These are phyloP conservation scores for Fallopia convolvulus DNA, from an alignment of 148 eudicot genomes.

Conservation along the genomic window DNA sequence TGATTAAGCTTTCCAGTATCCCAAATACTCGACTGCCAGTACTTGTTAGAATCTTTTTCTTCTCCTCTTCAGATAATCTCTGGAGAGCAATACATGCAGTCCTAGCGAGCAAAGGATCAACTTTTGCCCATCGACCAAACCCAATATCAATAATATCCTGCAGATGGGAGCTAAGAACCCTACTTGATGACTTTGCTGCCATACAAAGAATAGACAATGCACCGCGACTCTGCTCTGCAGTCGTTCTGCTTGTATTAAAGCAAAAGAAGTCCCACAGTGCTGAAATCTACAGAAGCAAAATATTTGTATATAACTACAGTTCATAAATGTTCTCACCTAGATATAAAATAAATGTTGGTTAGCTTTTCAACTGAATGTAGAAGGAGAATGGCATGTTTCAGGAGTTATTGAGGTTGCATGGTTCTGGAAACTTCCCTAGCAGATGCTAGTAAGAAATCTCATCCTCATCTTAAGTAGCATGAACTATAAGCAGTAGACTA, in stretches of 20 bases:
- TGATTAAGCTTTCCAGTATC: conserved; percentile 54
- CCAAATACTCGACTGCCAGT: conserved; percentile 62
- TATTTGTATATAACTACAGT: not conserved
- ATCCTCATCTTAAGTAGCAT: not conserved
- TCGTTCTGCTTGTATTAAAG: conserved; percentile 77
- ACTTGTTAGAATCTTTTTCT: conserved; percentile 57
- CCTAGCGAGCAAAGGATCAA: conserved; percentile 94
- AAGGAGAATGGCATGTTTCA: not conserved
- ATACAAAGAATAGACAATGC: conserved; percentile 84
- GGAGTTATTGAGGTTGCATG: not conserved
- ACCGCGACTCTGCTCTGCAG: conserved; percentile 92
- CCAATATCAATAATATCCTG: conserved; percentile 95
- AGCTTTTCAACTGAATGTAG: not conserved
- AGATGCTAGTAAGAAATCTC: not conserved
- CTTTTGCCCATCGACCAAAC: conserved; percentile 97
- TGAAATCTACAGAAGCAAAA: conserved; percentile 49
- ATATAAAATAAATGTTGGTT: not conserved
- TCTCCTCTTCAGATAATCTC: conserved; percentile 82
- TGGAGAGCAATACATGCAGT: conserved; percentile 86
- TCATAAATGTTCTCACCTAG: not conserved
- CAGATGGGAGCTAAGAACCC: conserved; percentile 72
- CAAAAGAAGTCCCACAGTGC: conserved; percentile 97
- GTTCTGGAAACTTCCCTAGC: not conserved
- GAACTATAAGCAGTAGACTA: not conserved
- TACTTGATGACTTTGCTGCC: conserved; percentile 82